Conservation (phyloP, 257 asterid species). For the Solanum pimpinellifolium region DNA sequence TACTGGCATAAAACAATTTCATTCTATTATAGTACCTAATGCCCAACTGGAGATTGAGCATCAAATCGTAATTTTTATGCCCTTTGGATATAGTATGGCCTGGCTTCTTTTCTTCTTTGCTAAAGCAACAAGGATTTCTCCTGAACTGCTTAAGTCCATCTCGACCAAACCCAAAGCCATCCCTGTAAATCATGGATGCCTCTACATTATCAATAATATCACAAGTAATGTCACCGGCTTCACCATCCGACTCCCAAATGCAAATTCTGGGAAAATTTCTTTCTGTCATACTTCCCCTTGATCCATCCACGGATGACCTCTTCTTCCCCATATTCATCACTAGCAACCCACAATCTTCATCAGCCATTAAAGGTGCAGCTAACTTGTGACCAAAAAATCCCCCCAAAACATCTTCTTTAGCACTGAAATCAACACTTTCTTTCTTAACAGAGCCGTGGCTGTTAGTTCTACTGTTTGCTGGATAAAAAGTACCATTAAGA, state of each 20-base stretch:
- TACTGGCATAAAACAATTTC: background rate
- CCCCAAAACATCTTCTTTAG: slow-evolving; percentile 18
- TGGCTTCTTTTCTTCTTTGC: slow-evolving; percentile 77
- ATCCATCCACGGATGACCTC: slow-evolving; percentile 55
- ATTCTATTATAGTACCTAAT: slow-evolving; percentile 40
- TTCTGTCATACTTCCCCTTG: slow-evolving; percentile 30
- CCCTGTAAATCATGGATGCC: slow-evolving; percentile 63
- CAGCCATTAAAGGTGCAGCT: slow-evolving; percentile 31
- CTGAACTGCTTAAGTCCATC: slow-evolving; percentile 59
- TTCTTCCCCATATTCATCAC: slow-evolving; percentile 33
- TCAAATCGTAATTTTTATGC: slow-evolving; percentile 86
- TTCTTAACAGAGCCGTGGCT: background rate
- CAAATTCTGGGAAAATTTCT: slow-evolving; percentile 74
- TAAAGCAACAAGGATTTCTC: slow-evolving; percentile 52
- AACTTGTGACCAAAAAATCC: slow-evolving; percentile 28
- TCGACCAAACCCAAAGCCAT: slow-evolving; percentile 36
- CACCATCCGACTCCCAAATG: slow-evolving; percentile 97
- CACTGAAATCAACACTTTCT: background rate
- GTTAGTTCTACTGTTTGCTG: slow-evolving; percentile 27
- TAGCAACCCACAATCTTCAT: slow-evolving; percentile 26
- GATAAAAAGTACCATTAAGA: slow-evolving; percentile 70
- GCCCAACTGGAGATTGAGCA: slow-evolving; percentile 98
- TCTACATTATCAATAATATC: slow-evolving; percentile 81
- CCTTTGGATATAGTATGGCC: slow-evolving; percentile 83
- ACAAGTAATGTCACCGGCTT: slow-evolving; percentile 94